These are phyloP conservation scores for Diaporthe vexans DNA, from an alignment of 2,329 filamentous ascomycete species.

Conservation along the genomic window DNA sequence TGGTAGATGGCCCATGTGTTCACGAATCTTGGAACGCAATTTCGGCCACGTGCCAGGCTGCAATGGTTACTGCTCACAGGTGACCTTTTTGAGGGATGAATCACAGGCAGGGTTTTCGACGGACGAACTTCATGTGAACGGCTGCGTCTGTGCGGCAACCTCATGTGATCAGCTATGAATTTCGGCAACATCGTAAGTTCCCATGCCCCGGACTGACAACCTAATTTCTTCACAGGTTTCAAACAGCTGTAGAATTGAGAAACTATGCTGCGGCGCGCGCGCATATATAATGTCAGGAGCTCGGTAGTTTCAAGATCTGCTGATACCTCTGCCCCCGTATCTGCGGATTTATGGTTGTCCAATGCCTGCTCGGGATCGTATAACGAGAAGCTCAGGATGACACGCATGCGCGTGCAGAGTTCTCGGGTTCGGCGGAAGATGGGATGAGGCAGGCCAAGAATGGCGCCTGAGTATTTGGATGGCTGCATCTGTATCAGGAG, in stretches of 20 bases:
- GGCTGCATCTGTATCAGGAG: not conserved
- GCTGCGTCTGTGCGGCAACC: not conserved
- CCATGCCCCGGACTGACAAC: not conserved
- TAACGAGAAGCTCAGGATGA: not conserved
- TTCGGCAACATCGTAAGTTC: not conserved
- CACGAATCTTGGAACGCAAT: no score
- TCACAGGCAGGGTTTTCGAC: not conserved
- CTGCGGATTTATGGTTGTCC: not conserved
- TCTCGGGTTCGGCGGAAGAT: not conserved
- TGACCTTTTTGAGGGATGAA: not conserved
- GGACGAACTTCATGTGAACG: not conserved
- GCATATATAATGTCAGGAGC: not conserved
- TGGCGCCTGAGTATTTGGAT: not conserved
- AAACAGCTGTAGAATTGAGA: not conserved
- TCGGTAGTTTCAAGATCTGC: constrained; percentile 3
- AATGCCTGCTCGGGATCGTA: not conserved
- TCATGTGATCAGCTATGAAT: not conserved
- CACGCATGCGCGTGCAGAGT: not conserved
- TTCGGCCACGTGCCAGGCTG: not conserved
- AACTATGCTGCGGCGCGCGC: not conserved
- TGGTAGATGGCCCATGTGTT: not conserved
- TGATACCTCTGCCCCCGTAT: not conserved
- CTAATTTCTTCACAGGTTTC: not conserved
- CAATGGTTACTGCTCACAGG: not conserved
- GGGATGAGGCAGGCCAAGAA: not conserved